A percentile compares a stretch with the other conserved stretches of the same genome.
phyloP scores from a whole-genome alignment of 148 eudicot species.

The Vaccinium corymbosum region DNA sequence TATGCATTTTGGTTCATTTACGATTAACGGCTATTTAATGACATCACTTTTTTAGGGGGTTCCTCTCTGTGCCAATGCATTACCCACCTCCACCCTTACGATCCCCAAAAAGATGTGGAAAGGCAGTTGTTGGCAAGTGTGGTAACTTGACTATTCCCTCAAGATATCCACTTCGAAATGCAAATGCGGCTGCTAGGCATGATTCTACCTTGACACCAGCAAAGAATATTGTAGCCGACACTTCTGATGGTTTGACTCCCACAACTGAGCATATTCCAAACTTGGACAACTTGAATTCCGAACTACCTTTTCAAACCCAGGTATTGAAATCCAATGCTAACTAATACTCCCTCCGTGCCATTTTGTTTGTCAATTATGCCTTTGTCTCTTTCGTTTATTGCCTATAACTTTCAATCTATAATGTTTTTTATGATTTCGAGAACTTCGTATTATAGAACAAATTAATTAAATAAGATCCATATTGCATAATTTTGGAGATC shows the following conservation, averaged over 20 bases:
- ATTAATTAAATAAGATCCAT: too few species aligned
- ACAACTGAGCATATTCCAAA: not conserved
- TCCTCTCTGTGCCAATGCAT: not conserved
- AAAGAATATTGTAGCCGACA: not conserved
- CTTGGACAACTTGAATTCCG: not conserved
- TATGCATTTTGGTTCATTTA: not conserved
- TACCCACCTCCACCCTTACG: not conserved
- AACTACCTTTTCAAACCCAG: not conserved
- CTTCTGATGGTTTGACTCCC: not conserved
- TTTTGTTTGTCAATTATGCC: too few species aligned
- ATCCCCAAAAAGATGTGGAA: not conserved
- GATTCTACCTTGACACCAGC: slow-evolving; percentile 3
- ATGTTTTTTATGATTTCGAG: too few species aligned
- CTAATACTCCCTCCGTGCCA: not conserved
- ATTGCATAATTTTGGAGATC: too few species aligned
- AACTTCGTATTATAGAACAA: too few species aligned
- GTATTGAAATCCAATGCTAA: not conserved
- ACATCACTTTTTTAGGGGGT: slow-evolving; percentile 1
- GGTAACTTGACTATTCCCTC: not conserved
- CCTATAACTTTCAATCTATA: too few species aligned
- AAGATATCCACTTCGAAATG: not conserved
- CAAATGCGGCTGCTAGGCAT: not conserved
- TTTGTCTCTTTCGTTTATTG: too few species aligned
- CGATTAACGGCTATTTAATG: not conserved
- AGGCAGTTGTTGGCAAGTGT: not conserved